A percentile compares a stretch with the other conserved stretches of the same genome.
phyloP scores from a whole-genome alignment of 192 early-diverging fungal genomes.

The Funneliformis mosseae region DNA sequence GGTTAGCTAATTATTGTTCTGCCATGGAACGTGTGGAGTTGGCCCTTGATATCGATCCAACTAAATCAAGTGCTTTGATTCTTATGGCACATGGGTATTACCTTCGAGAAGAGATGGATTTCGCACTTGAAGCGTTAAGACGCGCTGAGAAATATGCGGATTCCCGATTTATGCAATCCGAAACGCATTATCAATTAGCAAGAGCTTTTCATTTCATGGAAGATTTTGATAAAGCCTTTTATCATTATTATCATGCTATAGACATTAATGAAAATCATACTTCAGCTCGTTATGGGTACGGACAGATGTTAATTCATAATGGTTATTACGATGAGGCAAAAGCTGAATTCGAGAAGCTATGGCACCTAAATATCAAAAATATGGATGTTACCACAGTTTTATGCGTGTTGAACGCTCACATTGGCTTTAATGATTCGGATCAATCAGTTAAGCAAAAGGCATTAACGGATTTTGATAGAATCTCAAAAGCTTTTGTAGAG shows the following conservation, averaged over 20 bases:
- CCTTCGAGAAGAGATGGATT: slow-evolving; percentile 46
- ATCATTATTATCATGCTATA: slow-evolving; percentile 67
- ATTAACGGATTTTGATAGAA: background rate
- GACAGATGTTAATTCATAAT: slow-evolving; percentile 68
- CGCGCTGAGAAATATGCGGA: slow-evolving; percentile 13
- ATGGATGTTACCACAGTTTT: background rate
- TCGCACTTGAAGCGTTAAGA: background rate
- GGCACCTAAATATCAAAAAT: background rate
- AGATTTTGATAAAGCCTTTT: slow-evolving; percentile 72
- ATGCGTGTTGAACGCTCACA: background rate
- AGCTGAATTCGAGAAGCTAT: background rate
- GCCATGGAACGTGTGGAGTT: slow-evolving; percentile 54
- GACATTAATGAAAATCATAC: slow-evolving; percentile 68
- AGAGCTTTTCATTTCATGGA: slow-evolving; percentile 58
- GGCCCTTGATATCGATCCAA: slow-evolving; percentile 54
- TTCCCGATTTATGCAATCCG: slow-evolving; percentile 53
- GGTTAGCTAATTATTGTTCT: slow-evolving; percentile 44
- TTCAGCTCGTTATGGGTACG: slow-evolving; percentile 74
- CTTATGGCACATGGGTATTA: slow-evolving; percentile 61
- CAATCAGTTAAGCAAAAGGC: background rate
- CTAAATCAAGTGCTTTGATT: slow-evolving; percentile 56
- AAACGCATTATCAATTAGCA: slow-evolving; percentile 62
- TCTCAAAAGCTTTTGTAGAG: background rate
- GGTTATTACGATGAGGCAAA: slow-evolving; percentile 39
- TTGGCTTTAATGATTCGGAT: background rate